Evolutionary conservation across 2,329 filamentous ascomycete species (phyloP), one percentile per base, ranked within the genome.

Genomic region (Pestalotiopsis sp.): DNA sequence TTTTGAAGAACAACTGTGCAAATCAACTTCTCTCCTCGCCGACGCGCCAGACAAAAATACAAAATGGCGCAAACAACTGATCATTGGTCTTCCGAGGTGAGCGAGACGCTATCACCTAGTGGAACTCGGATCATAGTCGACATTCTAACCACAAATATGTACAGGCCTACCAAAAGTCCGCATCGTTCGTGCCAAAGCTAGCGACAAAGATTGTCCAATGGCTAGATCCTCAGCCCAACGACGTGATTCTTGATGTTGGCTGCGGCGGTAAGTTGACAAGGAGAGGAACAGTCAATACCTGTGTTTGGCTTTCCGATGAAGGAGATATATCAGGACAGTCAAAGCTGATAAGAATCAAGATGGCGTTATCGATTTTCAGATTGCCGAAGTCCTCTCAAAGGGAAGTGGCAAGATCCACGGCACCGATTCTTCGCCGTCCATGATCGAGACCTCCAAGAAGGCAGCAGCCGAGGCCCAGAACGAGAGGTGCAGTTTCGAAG

Each of bases 181-280:
- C 89, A 7, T 86, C 87, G 0, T 92, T 91, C 73, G 89, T 91
- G 9, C 89, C 90, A 3, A 87, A 89, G 74, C 80, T 91, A 11
- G 85, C 89, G 1, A 83, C 82, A 17, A 90, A 88, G 69, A 82
- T 91, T 4, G 73, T 90, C 12, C 77, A 82, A 60, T 91, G 88
- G 84, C 81, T 92, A 0, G 84, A 90, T 71, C 83, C 89, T 0
- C 82, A 88, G 68, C 82, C 84, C 36, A 84, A 87, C 71, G 89
- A 92, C 74, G 76, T 80, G 17, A 83, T 92, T 25, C 80, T 92
- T 1, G 90, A 92, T 71, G 79, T 92, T 66, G 90, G 90, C 14
- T 92, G 90, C 72, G 90, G 90, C 58, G 89, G 87, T 88, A 68
- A 70, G 80, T 77, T 25, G 6, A 17, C 13, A 58, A 25, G 62